Evolutionary conservation across 2,329 filamentous ascomycete species (phyloP), one percentile per base, ranked within the genome.

Genomic region (Colletotrichum sp.): DNA sequence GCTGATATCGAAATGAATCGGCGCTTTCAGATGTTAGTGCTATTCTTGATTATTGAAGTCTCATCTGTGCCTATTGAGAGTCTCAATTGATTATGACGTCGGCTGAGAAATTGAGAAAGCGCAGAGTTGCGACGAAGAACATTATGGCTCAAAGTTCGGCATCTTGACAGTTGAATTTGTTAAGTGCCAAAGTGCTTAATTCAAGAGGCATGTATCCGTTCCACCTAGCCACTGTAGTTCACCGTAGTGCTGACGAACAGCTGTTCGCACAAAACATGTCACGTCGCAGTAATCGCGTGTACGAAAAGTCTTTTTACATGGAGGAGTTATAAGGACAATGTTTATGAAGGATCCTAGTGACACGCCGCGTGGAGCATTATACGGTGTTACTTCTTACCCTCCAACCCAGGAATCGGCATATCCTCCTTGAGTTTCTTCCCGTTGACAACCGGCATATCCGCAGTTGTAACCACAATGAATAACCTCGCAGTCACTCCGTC

Each of bases 401-500:
- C 59, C 59, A 65, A 34, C 2, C 36, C 34, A 6, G 59, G 32
- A 3, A 71, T 13, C 6, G 67, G 66, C 59, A 75, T 39, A 10
- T 60, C 49, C 8, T 52, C 68, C 7, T 18, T 30, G 1, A 66
- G 8, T 16, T 52, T 62, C 36, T 39, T 18, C 24, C 66, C 71
- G 2, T 36, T 59, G 10, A 74, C 21, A 4, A 21, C 32, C 10
- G 71, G 71, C 71, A 70, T 57, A 7, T 73, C 55, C 8, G 71
- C 71, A 16, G 71, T 4, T 7, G 39, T 32, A 10, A 73, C 21
- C 21, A 74, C 59, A 26, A 70, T 30, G 18, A 82, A 74, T 82
- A 89, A 85, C 24, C 88, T 81, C 6, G 85, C 84, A 87, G 87
- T 88, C 28, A 86, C 84, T 0, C 82, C 86, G 30, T 82, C 77